Conservation (phyloP, 768 basidiomycete species). For the Boletus huronensis region DNA sequence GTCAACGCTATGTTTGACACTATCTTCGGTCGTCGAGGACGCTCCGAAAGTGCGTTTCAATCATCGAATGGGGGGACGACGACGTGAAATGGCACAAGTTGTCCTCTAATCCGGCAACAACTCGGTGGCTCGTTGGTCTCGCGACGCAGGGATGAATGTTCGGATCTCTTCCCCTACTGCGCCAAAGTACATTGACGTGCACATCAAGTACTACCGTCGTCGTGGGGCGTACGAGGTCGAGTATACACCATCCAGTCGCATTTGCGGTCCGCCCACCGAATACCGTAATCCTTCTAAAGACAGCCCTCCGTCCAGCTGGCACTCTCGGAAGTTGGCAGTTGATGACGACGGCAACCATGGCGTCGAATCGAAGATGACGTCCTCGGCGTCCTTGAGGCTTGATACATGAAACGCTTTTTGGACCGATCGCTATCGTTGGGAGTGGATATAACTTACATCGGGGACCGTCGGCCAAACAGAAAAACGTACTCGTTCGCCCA, state of each 20-base stretch:
- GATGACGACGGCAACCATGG: too few species aligned
- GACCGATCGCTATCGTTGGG: too few species aligned
- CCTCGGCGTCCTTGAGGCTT: too few species aligned
- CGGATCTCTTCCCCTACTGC: slow-evolving; percentile 7
- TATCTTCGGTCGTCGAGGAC: too few species aligned
- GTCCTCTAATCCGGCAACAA: too few species aligned
- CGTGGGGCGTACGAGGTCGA: background rate
- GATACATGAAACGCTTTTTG: too few species aligned
- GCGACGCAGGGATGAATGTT: background rate
- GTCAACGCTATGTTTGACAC: background rate
- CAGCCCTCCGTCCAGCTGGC: too few species aligned
- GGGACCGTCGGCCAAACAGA: too few species aligned
- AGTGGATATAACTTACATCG: too few species aligned
- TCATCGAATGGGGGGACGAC: background rate
- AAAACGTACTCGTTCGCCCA: too few species aligned
- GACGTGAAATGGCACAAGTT: background rate
- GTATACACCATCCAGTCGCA: slow-evolving; percentile 3
- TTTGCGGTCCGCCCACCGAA: background rate
- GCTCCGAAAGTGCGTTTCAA: slow-evolving; percentile 1
- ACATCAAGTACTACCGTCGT: background rate
- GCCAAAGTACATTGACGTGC: slow-evolving; percentile 16
- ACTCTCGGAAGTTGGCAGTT: too few species aligned
- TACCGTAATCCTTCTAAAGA: background rate
- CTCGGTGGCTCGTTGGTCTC: background rate
- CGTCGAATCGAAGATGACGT: too few species aligned